Conservation (phyloP, 768 basidiomycete genomes). For the Tricholoma furcatifolium region DNA sequence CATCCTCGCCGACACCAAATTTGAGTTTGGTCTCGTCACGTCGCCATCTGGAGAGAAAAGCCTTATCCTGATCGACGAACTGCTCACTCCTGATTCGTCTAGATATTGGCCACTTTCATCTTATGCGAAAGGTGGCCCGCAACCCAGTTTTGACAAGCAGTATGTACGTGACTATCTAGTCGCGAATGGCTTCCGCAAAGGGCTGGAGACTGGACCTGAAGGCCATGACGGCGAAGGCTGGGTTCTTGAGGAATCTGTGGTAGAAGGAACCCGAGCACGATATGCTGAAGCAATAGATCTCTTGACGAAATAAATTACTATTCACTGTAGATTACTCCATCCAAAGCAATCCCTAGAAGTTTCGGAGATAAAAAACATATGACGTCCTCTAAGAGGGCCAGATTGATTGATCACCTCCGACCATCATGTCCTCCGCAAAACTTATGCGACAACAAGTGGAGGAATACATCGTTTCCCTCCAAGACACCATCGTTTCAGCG, state of each 20-base stretch:
- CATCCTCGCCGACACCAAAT: constrained; percentile 97
- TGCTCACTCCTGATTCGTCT: constrained; percentile 96
- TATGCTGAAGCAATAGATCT: constrained; percentile 77
- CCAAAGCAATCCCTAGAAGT: background rate
- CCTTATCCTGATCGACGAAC: constrained; percentile 91
- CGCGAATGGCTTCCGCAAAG: constrained; percentile 67
- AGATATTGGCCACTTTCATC: constrained; percentile 88
- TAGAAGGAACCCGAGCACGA: constrained; percentile 71
- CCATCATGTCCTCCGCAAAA: constrained; percentile 19
- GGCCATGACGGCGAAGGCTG: constrained; percentile 74
- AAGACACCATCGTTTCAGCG: constrained; percentile 72
- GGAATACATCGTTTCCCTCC: constrained; percentile 71
- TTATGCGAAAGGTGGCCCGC: constrained; percentile 72
- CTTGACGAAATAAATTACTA: constrained; percentile 33
- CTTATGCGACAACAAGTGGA: constrained; percentile 80
- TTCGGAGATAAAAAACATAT: background rate
- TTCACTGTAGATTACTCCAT: background rate
- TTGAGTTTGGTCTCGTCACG: constrained; percentile 91
- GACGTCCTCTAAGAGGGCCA: background rate
- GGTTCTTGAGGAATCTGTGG: constrained; percentile 71
- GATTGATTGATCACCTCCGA: background rate
- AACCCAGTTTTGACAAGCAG: constrained; percentile 97
- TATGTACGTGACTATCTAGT: constrained; percentile 91
- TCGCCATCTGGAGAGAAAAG: constrained; percentile 26
- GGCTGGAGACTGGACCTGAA: constrained; percentile 71